These are phyloP conservation scores for Stellera chamaejasme DNA, from an alignment of 345 rosid species.

Conservation along the genomic window DNA sequence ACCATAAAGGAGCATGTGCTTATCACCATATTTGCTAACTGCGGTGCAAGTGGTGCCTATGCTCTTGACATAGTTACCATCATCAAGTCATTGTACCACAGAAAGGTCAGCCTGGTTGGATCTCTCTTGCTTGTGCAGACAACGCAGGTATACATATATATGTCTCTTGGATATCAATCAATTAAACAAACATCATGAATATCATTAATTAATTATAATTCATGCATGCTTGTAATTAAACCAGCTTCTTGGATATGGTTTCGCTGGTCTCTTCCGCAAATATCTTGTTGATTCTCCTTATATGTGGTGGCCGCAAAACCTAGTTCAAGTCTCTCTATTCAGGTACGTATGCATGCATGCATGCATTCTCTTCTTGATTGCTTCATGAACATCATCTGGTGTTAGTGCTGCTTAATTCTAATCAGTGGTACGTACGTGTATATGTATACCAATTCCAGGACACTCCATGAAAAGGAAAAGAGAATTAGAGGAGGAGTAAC, in stretches of 20 bases:
- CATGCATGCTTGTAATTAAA: too few relatives aligned
- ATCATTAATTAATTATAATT: too few relatives aligned
- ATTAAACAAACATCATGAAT: slow-evolving; percentile 72
- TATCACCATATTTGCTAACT: too few relatives aligned
- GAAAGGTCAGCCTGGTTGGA: too few relatives aligned
- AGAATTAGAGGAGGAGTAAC: too few relatives aligned
- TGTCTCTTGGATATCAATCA: slow-evolving; percentile 32
- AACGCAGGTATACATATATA: too few relatives aligned
- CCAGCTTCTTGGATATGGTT: slow-evolving; percentile 82
- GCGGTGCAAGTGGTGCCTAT: too few relatives aligned
- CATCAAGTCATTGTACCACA: too few relatives aligned
- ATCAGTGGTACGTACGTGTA: background rate
- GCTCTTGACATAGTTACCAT: too few relatives aligned
- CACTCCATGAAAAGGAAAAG: slow-evolving; percentile 56
- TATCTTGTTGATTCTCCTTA: slow-evolving; percentile 70
- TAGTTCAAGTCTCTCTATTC: slow-evolving; percentile 85
- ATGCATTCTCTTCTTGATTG: background rate
- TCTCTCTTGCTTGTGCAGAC: too few relatives aligned
- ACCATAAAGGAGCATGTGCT: too few relatives aligned
- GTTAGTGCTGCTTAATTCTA: background rate
- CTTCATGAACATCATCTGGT: background rate
- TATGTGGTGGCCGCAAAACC: slow-evolving; percentile 90
- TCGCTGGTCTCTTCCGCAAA: slow-evolving; percentile 70
- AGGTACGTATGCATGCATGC: slow-evolving; percentile 27
- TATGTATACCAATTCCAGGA: slow-evolving; percentile 31